Base-by-base conservation (phyloP, 106 monocot genomes). In the Acorus calamus region DNA sequence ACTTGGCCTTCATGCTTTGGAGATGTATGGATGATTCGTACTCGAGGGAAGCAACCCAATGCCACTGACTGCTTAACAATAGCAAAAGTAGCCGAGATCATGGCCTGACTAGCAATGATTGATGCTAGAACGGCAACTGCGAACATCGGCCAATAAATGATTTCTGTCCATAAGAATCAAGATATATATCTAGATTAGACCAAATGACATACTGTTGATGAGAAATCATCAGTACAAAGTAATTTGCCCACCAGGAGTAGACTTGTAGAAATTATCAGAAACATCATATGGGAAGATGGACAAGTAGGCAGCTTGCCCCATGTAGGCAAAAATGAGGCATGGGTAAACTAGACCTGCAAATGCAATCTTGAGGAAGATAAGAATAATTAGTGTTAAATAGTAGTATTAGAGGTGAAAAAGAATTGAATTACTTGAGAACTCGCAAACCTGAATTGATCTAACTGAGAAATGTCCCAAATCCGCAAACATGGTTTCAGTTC, bases 401-500 rank as follows among this genome's bases (percentile, higher is more conserved):
- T 62, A 10, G 11, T 7, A 59, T 42, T 3, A 61, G 41, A 46
- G 10, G 2, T 41, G 47, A 11, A 7, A 42, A 49, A 13, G 14
- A 14, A 49, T 49, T 48, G 4, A 28, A 28, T 28, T 28, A 28
- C 28, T 28, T 28, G 46, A n/a, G 44, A 44, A 11, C 12, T 44
- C 4, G 0, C 48, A 64, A 66, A 88, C 84, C 84, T 84, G 84
- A 73, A 88, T 84, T 59, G 88, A 75, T 81, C 81, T 80, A 11
- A 84, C 79, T 53, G 81, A 78, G 73, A 88, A 88, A 57, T 88
- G 84, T 11, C 88, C 84, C n/a, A 88, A 65, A 67, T 84, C 84
- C 52, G 88, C 84, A 81, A 88, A 88, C 84, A 88, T 84, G 9
- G 88, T 81, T 64, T 88, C 88, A 50, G 84, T 79, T 68, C 88